Percentiles rank a stretch among this genome's conserved stretches.
phyloP scores from a whole-genome alignment of 2,329 filamentous ascomycete genomes.

The Monosporascus sp. region DNA sequence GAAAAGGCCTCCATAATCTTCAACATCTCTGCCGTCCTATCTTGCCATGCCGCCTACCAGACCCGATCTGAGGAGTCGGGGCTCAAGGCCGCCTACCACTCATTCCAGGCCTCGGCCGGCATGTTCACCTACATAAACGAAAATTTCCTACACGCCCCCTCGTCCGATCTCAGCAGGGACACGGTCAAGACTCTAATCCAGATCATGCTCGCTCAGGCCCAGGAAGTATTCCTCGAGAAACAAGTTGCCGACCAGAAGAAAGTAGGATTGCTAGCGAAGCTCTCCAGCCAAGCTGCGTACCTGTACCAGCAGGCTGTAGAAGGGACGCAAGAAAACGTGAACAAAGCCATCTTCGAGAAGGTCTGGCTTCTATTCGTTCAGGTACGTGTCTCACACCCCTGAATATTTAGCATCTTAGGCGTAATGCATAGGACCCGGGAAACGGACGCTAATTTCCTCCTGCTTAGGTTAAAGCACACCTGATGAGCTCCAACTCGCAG shows the following conservation, averaged over 20 bases:
- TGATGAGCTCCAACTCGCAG: slow-evolving; percentile 81
- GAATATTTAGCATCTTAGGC: background rate
- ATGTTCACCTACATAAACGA: slow-evolving; percentile 99
- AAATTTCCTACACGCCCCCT: slow-evolving; percentile 96
- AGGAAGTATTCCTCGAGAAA: slow-evolving; percentile 97
- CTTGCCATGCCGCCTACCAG: slow-evolving; percentile 90
- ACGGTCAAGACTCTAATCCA: slow-evolving; percentile 93
- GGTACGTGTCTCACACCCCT: slow-evolving; percentile 41
- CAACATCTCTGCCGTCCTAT: slow-evolving; percentile 96
- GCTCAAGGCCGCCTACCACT: slow-evolving; percentile 95
- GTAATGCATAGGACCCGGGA: background rate
- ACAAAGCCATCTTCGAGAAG: slow-evolving; percentile 87
- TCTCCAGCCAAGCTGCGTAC: slow-evolving; percentile 85
- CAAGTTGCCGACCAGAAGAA: slow-evolving; percentile 92
- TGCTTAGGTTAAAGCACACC: slow-evolving; percentile 65
- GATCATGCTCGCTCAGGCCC: slow-evolving; percentile 89
- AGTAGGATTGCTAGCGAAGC: slow-evolving; percentile 81
- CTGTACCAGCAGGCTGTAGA: slow-evolving; percentile 85
- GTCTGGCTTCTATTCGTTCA: slow-evolving; percentile 82
- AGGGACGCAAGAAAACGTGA: slow-evolving; percentile 87
- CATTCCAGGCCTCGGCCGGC: slow-evolving; percentile 93
- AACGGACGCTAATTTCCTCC: slow-evolving; percentile 10
- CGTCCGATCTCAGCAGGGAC: slow-evolving; percentile 89
- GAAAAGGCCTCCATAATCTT: slow-evolving; percentile 99
- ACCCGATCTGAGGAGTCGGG: slow-evolving; percentile 87